These are phyloP conservation scores for Penicillium riverlandense DNA, from an alignment of 495 filamentous ascomycete genomes.

Conservation along the genomic window DNA sequence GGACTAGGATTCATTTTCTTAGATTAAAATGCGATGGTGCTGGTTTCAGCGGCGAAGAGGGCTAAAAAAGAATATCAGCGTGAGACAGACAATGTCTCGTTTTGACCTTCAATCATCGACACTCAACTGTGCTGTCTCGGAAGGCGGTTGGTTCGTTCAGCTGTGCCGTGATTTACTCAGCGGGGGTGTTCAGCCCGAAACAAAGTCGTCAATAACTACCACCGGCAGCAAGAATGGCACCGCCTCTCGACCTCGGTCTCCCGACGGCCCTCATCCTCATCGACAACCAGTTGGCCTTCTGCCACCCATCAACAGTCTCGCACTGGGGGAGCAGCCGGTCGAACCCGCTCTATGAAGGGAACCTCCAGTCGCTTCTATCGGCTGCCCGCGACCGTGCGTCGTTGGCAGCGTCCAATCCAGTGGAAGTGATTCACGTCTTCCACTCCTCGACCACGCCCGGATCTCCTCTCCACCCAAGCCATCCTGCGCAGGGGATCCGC, in stretches of 20 bases:
- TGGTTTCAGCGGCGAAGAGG: no score
- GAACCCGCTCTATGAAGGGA: conserved; percentile 39
- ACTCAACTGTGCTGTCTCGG: no score
- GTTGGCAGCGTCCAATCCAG: conserved; percentile 5
- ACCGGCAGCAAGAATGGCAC: conserved; percentile 1
- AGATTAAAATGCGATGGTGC: no score
- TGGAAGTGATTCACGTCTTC: conserved; percentile 40
- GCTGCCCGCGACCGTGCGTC: conserved; percentile 28
- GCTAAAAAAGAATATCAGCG: no score
- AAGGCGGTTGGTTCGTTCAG: no score
- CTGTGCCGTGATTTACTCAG: no score
- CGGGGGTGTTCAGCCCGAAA: no score
- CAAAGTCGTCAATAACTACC: neutral
- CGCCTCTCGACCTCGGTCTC: conserved; percentile 11
- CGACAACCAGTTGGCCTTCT: conserved; percentile 50
- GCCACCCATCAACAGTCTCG: conserved; percentile 23
- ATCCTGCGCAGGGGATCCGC: conserved; percentile 19
- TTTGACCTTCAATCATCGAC: no score
- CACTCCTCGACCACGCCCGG: conserved; percentile 31
- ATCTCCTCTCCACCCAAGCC: conserved; percentile 25
- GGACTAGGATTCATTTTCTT: no score
- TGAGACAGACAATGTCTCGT: no score
- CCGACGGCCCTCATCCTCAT: conserved; percentile 50
- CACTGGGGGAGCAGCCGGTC: conserved; percentile 36
- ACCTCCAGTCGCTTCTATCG: conserved; percentile 31